Base-by-base conservation (phyloP, 371 early-diverging fungal species). In the Circinella umbellata region DNA sequence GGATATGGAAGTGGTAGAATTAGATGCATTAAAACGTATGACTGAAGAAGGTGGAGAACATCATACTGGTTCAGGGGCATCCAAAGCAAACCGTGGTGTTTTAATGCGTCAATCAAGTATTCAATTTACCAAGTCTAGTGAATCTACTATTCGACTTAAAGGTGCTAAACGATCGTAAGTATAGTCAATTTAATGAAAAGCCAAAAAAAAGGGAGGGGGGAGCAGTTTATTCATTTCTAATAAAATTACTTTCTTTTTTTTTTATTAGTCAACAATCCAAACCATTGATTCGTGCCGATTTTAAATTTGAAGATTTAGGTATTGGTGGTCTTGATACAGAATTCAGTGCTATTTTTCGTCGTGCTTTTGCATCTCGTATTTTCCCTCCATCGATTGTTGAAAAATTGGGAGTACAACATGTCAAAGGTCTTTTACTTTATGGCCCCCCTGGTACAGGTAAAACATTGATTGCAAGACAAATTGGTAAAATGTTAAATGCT, bases 361-460 rank as follows among this genome's bases (percentile, higher is more conserved):
- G 99, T 71, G 99, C 99, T 0, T 99, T 99, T 87, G 99, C 99
- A 0, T 99, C 99, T 8, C 94, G 99, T 73, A 97, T 99, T 67
- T 99, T 98, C 74, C 99, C 99, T 18, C 97, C 97, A 17, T 90
- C 93, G 11, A 83, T 99, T 60, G 98, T 99, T 14, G 96, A 98
- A 71, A 96, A 96, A 76, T 83, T 98, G 61, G 99, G 99, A 14
- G 99, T 99, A 55, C 95, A 95, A 73, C 99, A 99, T 82, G 99
- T 99, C 60, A 87, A 93, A 69, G 90, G 89, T 77, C 89, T 95
- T 60, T 78, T 95, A 51, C 80, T 96, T 4, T 92, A 90, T 77
- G 96, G 99, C 46, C 99, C 99, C 46, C 99, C 99, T 0, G 99
- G 99, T 69, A 99, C 99, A 0, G 99, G 99, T 68, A 99, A 99